Evolutionary conservation across 805 yeast species (phyloP).

Genomic region (Ogataea dorogensis): DNA sequence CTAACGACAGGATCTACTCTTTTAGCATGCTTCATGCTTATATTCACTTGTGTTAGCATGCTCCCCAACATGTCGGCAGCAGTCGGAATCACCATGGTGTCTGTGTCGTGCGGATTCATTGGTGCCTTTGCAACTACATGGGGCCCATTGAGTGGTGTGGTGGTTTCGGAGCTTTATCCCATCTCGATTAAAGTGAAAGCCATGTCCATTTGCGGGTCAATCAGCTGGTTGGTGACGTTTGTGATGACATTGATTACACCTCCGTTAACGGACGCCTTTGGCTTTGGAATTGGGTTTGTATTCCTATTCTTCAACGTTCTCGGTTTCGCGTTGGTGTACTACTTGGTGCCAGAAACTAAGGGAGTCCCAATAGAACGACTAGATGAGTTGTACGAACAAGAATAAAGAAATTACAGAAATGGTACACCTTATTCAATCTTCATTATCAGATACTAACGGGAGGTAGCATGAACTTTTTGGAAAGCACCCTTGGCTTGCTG

Average conservation of each 20-base stretch:
- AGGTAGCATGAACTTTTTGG: slow-evolving; percentile 94
- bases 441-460: slow-evolving; percentile 64
- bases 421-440: slow-evolving; percentile 9
- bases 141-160: slow-evolving; percentile 70
- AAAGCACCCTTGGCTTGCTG: slow-evolving; percentile 97
- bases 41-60: slow-evolving; percentile 58
- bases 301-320: slow-evolving; percentile 33
- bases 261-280: slow-evolving; percentile 55
- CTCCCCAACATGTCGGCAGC: slow-evolving; percentile 37
- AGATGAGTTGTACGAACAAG: slow-evolving; percentile 23
- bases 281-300: slow-evolving; percentile 66
- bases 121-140: slow-evolving; percentile 66
- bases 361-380: slow-evolving; percentile 22
- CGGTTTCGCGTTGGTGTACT: slow-evolving; percentile 27
- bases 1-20: slow-evolving; percentile 47
- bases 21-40: slow-evolving; percentile 51
- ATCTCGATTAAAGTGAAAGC: slow-evolving; percentile 56
- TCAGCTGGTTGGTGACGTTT: slow-evolving; percentile 65
- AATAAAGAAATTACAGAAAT: slow-evolving; percentile 6
- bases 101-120: slow-evolving; percentile 57
- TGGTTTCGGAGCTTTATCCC: slow-evolving; percentile 67
- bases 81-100: slow-evolving; percentile 53
- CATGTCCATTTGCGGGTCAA: slow-evolving; percentile 54
- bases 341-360: slow-evolving; percentile 36
- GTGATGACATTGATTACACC: slow-evolving; percentile 69